Conservation (phyloP, 306 rosid species). For the Vigna nakashimae region DNA sequence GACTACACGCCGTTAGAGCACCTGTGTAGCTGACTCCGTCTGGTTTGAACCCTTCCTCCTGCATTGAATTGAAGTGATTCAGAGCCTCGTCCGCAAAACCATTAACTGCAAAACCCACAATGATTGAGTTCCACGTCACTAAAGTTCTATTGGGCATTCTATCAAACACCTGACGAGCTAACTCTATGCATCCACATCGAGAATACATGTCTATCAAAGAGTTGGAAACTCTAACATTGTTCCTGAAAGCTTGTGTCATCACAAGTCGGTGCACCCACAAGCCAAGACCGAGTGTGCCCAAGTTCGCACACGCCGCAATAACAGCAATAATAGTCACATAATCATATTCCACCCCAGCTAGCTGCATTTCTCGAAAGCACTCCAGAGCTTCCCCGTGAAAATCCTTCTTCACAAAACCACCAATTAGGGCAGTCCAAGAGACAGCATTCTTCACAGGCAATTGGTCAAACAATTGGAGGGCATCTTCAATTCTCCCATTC, state of each 20-base stretch:
- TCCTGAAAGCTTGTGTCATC: slow-evolving; percentile 52
- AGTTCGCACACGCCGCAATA: slow-evolving; percentile 82
- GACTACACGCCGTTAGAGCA: slow-evolving; percentile 87
- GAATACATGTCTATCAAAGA: slow-evolving; percentile 87
- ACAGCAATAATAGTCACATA: slow-evolving; percentile 83
- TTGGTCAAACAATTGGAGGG: slow-evolving; percentile 71
- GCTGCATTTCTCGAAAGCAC: slow-evolving; percentile 79
- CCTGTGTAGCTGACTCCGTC: slow-evolving; percentile 86
- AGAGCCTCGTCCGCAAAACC: slow-evolving; percentile 80
- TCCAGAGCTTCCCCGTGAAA: slow-evolving; percentile 69
- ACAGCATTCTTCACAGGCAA: slow-evolving; percentile 75
- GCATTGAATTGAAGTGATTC: slow-evolving; percentile 65
- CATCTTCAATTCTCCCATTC: slow-evolving; percentile 59
- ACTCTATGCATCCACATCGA: slow-evolving; percentile 77
- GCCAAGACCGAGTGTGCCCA: slow-evolving; percentile 79
- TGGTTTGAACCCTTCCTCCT: slow-evolving; percentile 73
- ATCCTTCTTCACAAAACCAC: slow-evolving; percentile 76
- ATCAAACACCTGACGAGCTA: slow-evolving; percentile 75
- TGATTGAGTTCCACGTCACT: slow-evolving; percentile 91
- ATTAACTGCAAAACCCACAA: slow-evolving; percentile 81
- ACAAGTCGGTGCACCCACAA: slow-evolving; percentile 74
- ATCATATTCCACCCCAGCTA: slow-evolving; percentile 70
- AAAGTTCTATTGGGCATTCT: slow-evolving; percentile 58
- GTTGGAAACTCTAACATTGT: slow-evolving; percentile 65
- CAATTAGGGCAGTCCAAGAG: slow-evolving; percentile 87